These are phyloP conservation scores for Coemansia sp. DNA, from an alignment of 192 early-diverging fungal genomes.

Conservation along the genomic window DNA sequence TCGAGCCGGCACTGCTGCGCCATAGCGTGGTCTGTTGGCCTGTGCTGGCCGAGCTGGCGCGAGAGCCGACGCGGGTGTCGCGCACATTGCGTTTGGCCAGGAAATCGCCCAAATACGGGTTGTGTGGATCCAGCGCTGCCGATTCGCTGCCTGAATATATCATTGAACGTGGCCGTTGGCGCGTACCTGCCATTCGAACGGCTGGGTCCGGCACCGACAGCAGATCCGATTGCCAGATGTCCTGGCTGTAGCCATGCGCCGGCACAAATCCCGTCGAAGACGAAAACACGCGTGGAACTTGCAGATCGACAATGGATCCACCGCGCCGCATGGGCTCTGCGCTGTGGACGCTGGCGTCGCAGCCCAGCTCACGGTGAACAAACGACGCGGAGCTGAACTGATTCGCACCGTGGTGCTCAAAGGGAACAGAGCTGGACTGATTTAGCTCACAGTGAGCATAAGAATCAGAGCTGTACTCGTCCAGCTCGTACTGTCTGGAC, in stretches of 20 bases:
- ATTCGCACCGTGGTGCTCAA: too few species aligned
- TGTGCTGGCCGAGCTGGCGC: conserved; percentile 13
- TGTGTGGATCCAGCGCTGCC: conserved; percentile 33
- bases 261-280: conserved; percentile 22
- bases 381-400: neutral
- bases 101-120: conserved; percentile 49
- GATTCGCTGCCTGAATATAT: conserved; percentile 11
- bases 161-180: conserved; percentile 42
- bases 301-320: conserved; percentile 14
- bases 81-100: conserved; percentile 24
- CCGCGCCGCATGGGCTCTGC: conserved; percentile 3
- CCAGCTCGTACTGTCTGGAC: neutral
- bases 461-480: too few species aligned
- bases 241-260: conserved; percentile 16
- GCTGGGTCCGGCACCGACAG: conserved; percentile 39
- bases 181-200: conserved; percentile 5
- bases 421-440: too few species aligned
- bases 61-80: conserved; percentile 22
- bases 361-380: conserved; percentile 7
- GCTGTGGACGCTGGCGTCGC: conserved; percentile 8
- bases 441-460: too few species aligned
- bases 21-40: conserved; percentile 16
- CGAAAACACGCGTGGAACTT: conserved; percentile 20
- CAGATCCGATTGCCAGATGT: conserved; percentile 45
- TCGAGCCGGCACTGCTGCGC: conserved; percentile 20